These are phyloP conservation scores for Porphyrellus sp. DNA, from an alignment of 1,284 basidiomycete species.

Conservation along the genomic window DNA sequence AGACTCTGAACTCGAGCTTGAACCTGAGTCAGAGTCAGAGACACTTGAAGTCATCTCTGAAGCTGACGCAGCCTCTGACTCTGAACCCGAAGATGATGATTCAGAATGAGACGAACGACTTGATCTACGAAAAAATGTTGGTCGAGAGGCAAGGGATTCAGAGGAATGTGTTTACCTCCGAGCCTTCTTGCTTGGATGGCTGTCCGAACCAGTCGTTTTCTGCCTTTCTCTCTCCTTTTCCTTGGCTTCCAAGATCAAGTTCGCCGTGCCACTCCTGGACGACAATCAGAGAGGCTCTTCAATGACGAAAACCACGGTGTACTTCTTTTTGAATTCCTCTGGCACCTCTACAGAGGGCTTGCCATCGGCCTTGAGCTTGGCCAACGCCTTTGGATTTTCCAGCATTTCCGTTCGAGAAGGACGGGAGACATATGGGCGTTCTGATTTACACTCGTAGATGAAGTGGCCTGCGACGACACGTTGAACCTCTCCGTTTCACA, in stretches of 20 bases:
- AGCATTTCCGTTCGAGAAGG: conserved; percentile 75
- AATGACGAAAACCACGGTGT: conserved; percentile 21
- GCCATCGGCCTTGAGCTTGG: conserved; percentile 62
- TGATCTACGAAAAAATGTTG: conserved; percentile 19
- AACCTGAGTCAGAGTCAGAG: conserved; percentile 44
- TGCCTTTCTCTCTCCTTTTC: conserved; percentile 63
- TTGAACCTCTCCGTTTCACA: neutral
- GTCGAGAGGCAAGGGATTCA: neutral
- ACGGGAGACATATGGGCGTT: conserved; percentile 70
- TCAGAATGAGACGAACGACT: conserved; percentile 16
- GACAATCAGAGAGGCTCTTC: conserved; percentile 9
- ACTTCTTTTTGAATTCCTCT: conserved; percentile 80
- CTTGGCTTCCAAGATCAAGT: conserved; percentile 69
- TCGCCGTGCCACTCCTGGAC: conserved; percentile 62
- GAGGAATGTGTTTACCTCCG: conserved; percentile 43
- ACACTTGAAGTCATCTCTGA: conserved; percentile 43
- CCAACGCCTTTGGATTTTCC: conserved; percentile 62
- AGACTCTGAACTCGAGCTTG: conserved; percentile 28
- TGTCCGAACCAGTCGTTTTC: conserved; percentile 36
- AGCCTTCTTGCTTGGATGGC: conserved; percentile 46
- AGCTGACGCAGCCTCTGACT: conserved; percentile 41
- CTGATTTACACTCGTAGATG: conserved; percentile 73
- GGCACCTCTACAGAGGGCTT: conserved; percentile 73
- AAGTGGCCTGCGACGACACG: conserved; percentile 61
- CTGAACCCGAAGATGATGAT: conserved; percentile 36